Evolutionary conservation across 768 basidiomycete genomes (phyloP), one percentile per base, ranked within the genome.

Genomic region (Serendipita sp.): DNA sequence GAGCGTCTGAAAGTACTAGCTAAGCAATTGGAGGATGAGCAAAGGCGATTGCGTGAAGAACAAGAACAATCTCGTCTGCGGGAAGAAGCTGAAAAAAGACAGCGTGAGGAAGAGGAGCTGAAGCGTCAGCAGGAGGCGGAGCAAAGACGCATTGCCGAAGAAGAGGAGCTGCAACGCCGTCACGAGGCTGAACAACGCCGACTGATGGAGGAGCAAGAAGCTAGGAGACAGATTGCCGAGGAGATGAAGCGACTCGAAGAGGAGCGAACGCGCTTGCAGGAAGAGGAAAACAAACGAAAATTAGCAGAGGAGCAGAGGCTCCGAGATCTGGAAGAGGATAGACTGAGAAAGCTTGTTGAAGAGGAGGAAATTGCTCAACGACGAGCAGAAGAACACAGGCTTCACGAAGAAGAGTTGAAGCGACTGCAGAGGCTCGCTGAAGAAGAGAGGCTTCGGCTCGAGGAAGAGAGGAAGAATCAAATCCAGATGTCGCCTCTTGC

Each of bases 261-360:
- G 65, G 73, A 76, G 37, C 69, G 66, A 3, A 69, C 67, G 29
- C 45, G 62, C 60, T 18, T 60, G 31, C 33, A 66, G 16, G 66
- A 66, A 52, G 53, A 62, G 23, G 31, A 64, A 68, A 66, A 69
- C 62, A 68, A 44, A 60, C 70, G 63, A 70, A 72, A n/a, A 75
- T 53, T 71, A 23, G 67, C 70, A 4, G 75, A 76, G 29, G 62
- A 70, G 44, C 72, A 72, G 23, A 37, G 70, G 13, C 76, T 77
- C 68, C 67, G 73, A 37, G 64, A 65, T 52, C 71, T 71, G 64
- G 70, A 68, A 53, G 74, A 74, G 67, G 74, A 72, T 33, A 69
- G 69, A 55, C 65, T 40, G 13, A 5, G 69, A 34, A 71, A 69
- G 37, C 66, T 70, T 55, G 72, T 68, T n/a, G 72, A 77, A 68